phyloP scores from a whole-genome alignment of 2,329 filamentous ascomycete species.

The Ceratocystiopsis sp. region DNA sequence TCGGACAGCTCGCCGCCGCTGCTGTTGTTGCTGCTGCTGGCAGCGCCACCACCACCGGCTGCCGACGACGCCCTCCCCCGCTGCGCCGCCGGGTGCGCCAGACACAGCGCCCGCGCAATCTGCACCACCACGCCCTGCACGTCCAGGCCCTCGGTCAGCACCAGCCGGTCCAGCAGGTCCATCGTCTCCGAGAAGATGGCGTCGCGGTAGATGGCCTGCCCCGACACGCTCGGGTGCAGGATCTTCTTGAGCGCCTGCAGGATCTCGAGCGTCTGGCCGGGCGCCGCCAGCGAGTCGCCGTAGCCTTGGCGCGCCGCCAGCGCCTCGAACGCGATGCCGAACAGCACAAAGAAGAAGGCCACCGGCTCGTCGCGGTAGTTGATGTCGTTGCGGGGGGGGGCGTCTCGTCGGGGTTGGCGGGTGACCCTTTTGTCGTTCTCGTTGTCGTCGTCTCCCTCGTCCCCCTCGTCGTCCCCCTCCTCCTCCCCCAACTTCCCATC shows the following conservation, averaged over 20 bases:
- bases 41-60: no score
- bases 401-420: not conserved
- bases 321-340: conserved; percentile 91
- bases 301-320: conserved; percentile 63
- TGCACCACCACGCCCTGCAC: conserved; percentile 89
- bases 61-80: no score
- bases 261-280: conserved; percentile 67
- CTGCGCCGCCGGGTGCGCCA: conserved; percentile 79
- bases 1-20: conserved; percentile 74
- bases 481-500: conserved; percentile 58
- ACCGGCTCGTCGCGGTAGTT: conserved; percentile 97
- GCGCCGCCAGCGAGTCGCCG: conserved; percentile 48
- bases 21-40: conserved; percentile 42
- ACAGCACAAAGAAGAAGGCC: conserved; percentile 96
- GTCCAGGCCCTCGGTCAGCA: conserved; percentile 75
- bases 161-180: conserved; percentile 82
- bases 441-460: not conserved
- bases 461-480: conserved; percentile 21
- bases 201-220: conserved; percentile 90
- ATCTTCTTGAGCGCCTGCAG: conserved; percentile 89
- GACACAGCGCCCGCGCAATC: conserved; percentile 76
- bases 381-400: conserved; percentile 65
- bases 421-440: not conserved
- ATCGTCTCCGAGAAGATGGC: conserved; percentile 95
- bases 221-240: conserved; percentile 79